A percentile compares a stretch with the other conserved stretches of the same genome.
phyloP scores from a whole-genome alignment of 2,329 filamentous ascomycete genomes.

The Cladosporium velox region DNA sequence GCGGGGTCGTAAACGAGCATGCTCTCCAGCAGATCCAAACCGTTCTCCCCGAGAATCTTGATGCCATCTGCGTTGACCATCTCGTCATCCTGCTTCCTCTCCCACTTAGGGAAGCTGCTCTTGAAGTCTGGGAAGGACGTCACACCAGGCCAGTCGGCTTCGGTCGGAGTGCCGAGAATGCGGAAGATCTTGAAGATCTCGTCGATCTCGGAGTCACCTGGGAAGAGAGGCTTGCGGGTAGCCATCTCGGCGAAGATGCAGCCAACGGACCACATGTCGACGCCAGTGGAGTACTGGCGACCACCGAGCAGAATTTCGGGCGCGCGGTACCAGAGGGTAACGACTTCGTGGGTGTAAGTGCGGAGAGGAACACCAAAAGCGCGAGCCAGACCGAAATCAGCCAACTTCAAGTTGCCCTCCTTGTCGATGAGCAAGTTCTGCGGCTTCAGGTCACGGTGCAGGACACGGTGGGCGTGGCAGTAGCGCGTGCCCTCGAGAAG shows the following conservation, averaged over 20 bases:
- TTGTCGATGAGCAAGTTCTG: constrained; percentile 86
- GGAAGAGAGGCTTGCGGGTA: constrained; percentile 88
- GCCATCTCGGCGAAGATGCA: constrained; percentile 98
- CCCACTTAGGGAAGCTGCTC: constrained; percentile 88
- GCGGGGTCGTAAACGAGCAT: constrained; percentile 88
- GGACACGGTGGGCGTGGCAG: constrained; percentile 83
- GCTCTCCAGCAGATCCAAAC: constrained; percentile 66
- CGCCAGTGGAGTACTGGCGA: constrained; percentile 88
- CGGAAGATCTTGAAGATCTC: constrained; percentile 94
- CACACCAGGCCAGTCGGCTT: constrained; percentile 83
- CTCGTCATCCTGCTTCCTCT: constrained; percentile 64
- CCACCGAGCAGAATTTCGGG: constrained; percentile 89
- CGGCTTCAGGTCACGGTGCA: constrained; percentile 87
- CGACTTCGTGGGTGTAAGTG: constrained; percentile 93
- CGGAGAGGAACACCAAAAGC: constrained; percentile 88
- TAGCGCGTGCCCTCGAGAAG: constrained; percentile 81
- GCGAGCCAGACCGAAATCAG: constrained; percentile 84
- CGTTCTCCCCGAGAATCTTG: constrained; percentile 64
- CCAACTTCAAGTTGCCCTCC: constrained; percentile 85
- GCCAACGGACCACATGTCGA: constrained; percentile 94
- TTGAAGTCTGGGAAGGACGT: constrained; percentile 97
- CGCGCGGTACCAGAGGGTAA: constrained; percentile 89
- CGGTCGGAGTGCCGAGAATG: constrained; percentile 78
- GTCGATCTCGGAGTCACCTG: constrained; percentile 89
- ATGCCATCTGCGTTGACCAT: constrained; percentile 63